A percentile compares a stretch with the other conserved stretches of the same genome.
Evolutionary conservation across 164 flowering plant genomes (phyloP).

Genomic region (Saururus chinensis): DNA sequence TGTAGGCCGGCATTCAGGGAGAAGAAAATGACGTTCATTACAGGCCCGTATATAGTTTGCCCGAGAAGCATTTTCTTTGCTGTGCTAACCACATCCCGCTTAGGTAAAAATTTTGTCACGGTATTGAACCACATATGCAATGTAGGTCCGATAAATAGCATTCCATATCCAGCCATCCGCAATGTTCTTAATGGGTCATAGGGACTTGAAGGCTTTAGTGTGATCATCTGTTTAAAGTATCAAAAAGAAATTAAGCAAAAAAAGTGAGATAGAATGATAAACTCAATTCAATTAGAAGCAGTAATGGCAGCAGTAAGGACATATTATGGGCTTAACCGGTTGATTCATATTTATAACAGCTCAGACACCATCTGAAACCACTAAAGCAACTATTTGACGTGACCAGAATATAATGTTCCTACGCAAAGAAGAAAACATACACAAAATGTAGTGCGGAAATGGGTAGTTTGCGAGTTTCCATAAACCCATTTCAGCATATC

Average conservation of each 20-base stretch:
- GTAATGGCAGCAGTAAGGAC: no score
- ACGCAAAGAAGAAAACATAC: no score
- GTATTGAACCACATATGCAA: slow-evolving; percentile 85
- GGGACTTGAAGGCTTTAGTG: slow-evolving; percentile 28
- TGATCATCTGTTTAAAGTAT: slow-evolving; percentile 36
- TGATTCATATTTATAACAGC: no score
- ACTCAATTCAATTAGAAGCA: no score
- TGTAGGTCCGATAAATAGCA: slow-evolving; percentile 72
- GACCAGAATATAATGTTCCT: no score
- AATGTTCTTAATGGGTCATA: slow-evolving; percentile 60
- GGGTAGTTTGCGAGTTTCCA: no score
- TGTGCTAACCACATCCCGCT: slow-evolving; percentile 52
- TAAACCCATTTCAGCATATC: no score
- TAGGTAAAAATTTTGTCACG: slow-evolving; percentile 63
- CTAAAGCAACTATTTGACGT: no score
- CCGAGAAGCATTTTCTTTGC: slow-evolving; percentile 77
- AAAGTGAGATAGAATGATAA: neutral
- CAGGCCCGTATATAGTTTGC: slow-evolving; percentile 70
- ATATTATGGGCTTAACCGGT: no score
- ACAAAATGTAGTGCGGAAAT: no score
- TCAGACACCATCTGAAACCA: no score
- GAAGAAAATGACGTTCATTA: slow-evolving; percentile 64
- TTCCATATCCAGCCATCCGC: slow-evolving; percentile 82
- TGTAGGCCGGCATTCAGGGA: slow-evolving; percentile 65
- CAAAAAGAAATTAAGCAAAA: neutral